These are phyloP conservation scores for Friedmanniomyces simplex DNA, from an alignment of 495 filamentous ascomycete species.

Conservation along the genomic window DNA sequence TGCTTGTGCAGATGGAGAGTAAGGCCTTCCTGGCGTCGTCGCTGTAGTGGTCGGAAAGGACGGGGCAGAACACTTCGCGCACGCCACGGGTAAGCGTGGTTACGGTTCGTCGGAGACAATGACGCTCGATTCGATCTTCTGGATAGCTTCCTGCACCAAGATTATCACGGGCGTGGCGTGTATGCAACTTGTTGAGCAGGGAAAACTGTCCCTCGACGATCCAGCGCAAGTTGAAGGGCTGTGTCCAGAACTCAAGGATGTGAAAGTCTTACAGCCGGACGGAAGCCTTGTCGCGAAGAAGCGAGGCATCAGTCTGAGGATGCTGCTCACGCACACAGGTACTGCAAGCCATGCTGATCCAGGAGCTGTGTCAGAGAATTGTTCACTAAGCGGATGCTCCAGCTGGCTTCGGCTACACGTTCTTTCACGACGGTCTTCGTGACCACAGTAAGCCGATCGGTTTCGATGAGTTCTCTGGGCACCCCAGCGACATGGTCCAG, in stretches of 20 bases:
- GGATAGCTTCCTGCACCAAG: constrained; percentile 41
- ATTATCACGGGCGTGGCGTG: constrained; percentile 42
- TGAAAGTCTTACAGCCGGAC: constrained; percentile 37
- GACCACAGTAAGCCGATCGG: constrained; percentile 37
- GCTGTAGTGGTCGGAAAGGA: constrained; percentile 37
- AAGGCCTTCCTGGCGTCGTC: constrained; percentile 37
- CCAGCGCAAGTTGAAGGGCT: constrained; percentile 35
- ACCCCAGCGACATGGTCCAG: constrained; percentile 31
- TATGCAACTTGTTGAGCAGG: constrained; percentile 53
- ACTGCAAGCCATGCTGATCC: too few relatives aligned
- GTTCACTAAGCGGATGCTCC: background rate
- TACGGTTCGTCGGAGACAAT: constrained; percentile 32
- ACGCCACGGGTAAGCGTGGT: constrained; percentile 38
- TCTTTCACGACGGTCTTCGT: constrained; percentile 41
- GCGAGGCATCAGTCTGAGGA: constrained; percentile 45
- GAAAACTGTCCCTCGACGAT: constrained; percentile 42
- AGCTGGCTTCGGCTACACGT: constrained; percentile 32
- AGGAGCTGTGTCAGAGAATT: too few relatives aligned
- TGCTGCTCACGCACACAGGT: constrained; percentile 48
- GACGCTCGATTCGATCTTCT: constrained; percentile 44
- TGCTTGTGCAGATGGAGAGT: background rate
- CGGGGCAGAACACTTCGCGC: constrained; percentile 38
- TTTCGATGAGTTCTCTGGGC: constrained; percentile 43
- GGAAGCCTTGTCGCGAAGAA: constrained; percentile 40
- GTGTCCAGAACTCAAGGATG: constrained; percentile 39